A percentile compares a stretch with the other conserved stretches of the same genome.
Evolutionary conservation across 2,329 filamentous ascomycete genomes (phyloP).

Genomic region (Trichoderma sp.): DNA sequence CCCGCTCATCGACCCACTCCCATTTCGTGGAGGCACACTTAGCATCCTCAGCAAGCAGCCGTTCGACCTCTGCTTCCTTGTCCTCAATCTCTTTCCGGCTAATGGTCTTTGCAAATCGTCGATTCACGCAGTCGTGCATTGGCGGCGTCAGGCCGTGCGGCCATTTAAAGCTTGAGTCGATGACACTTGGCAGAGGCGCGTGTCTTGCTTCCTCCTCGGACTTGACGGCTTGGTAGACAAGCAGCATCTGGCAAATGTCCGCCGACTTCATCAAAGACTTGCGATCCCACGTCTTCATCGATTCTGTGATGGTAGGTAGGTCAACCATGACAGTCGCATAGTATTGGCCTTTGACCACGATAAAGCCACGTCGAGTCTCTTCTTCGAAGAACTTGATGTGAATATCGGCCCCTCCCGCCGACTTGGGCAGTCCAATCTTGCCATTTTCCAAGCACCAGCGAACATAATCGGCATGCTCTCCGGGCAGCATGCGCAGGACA

Average conservation of each 20-base stretch:
- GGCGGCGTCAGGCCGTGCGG: conserved; percentile 87
- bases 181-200: conserved; percentile 71
- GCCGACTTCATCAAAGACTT: conserved; percentile 87
- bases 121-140: conserved; percentile 81
- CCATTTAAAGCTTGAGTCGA: conserved; percentile 72
- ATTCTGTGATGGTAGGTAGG: conserved; percentile 83
- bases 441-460: conserved; percentile 74
- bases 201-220: conserved; percentile 68
- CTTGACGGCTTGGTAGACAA: conserved; percentile 71
- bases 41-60: conserved; percentile 71
- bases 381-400: conserved; percentile 77
- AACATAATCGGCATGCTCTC: conserved; percentile 83
- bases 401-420: conserved; percentile 74
- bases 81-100: conserved; percentile 83
- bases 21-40: conserved; percentile 63
- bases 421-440: conserved; percentile 69
- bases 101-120: conserved; percentile 81
- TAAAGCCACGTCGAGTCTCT: conserved; percentile 72
- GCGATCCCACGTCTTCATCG: conserved; percentile 92
- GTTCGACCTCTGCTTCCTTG: conserved; percentile 78
- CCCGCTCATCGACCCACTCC: conserved; percentile 64
- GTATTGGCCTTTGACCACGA: conserved; percentile 69
- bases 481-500: conserved; percentile 84
- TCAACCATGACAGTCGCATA: conserved; percentile 83
- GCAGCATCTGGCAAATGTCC: conserved; percentile 86